phyloP scores from a whole-genome alignment of 2,329 filamentous ascomycete genomes.

The Cladosporium velox region DNA sequence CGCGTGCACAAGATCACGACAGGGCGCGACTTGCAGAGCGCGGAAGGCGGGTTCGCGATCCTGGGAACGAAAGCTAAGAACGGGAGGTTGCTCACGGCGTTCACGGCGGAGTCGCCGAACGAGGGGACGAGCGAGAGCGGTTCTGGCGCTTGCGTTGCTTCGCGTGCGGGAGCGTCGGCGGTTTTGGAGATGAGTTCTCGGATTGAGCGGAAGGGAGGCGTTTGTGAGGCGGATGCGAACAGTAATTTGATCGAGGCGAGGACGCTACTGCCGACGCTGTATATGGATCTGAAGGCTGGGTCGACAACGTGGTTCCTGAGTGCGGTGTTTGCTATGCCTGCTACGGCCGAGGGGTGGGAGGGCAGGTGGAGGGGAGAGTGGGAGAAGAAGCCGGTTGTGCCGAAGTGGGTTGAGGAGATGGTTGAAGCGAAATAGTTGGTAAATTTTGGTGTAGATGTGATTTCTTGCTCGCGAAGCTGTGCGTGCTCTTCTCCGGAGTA shows the following conservation, averaged over 20 bases:
- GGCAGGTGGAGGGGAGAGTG: slow-evolving; percentile 56
- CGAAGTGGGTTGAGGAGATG: slow-evolving; percentile 31
- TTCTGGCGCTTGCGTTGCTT: slow-evolving; percentile 46
- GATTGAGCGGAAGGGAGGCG: slow-evolving; percentile 56
- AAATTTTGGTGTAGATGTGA: background rate
- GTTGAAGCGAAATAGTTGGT: slow-evolving; percentile 15
- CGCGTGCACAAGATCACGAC: slow-evolving; percentile 64
- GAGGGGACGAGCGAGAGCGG: slow-evolving; percentile 46
- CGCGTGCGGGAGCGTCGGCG: slow-evolving; percentile 53
- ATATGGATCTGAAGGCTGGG: slow-evolving; percentile 60
- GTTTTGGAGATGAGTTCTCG: slow-evolving; percentile 47
- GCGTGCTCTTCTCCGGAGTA: background rate
- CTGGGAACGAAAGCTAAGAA: slow-evolving; percentile 60
- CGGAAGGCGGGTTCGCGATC: slow-evolving; percentile 75
- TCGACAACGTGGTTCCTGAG: slow-evolving; percentile 67
- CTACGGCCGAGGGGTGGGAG: slow-evolving; percentile 54
- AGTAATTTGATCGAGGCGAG: slow-evolving; percentile 73
- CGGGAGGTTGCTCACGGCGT: slow-evolving; percentile 54
- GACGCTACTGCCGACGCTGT: slow-evolving; percentile 70
- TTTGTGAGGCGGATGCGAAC: slow-evolving; percentile 77
- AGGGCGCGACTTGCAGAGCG: slow-evolving; percentile 65
- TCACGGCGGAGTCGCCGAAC: slow-evolving; percentile 38
- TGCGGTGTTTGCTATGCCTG: slow-evolving; percentile 70
- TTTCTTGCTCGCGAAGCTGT: background rate
- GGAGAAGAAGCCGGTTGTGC: slow-evolving; percentile 36